Conservation (phyloP, 2,329 filamentous ascomycete genomes). For the Aspergillus viridinutans region DNA sequence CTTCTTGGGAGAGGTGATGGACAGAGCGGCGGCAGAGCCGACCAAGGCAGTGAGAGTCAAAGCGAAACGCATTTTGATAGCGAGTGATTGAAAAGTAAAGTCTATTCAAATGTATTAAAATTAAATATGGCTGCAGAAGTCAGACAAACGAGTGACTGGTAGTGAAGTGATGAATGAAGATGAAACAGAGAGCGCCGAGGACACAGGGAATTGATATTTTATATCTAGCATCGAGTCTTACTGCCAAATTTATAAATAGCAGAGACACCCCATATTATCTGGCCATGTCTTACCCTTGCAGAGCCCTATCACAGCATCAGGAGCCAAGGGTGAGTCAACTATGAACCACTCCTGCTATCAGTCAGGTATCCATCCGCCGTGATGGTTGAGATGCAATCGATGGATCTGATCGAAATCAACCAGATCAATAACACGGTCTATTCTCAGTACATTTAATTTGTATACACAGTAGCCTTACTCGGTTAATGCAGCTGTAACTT, state of each 20-base stretch:
- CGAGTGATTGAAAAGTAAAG: background rate
- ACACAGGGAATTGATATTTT: background rate
- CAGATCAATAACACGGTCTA: too few relatives aligned
- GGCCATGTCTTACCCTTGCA: background rate
- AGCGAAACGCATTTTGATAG: conserved; percentile 6
- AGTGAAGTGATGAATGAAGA: background rate
- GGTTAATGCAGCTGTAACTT: too few relatives aligned
- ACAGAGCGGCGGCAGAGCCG: conserved; percentile 20
- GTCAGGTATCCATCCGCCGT: background rate
- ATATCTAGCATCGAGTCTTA: background rate
- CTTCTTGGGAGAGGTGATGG: conserved; percentile 31
- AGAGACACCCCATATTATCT: background rate
- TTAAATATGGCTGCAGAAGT: background rate
- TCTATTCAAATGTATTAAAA: background rate
- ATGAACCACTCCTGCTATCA: background rate
- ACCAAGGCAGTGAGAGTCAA: background rate
- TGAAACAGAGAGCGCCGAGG: background rate
- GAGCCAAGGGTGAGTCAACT: background rate
- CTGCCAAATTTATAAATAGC: background rate
- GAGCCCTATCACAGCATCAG: background rate
- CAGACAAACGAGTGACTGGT: background rate
- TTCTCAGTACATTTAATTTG: background rate
- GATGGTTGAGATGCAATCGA: background rate
- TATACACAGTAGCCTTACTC: background rate
- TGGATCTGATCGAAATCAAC: background rate